phyloP scores from a whole-genome alignment of 768 basidiomycete species.

The Mycena galopus region DNA sequence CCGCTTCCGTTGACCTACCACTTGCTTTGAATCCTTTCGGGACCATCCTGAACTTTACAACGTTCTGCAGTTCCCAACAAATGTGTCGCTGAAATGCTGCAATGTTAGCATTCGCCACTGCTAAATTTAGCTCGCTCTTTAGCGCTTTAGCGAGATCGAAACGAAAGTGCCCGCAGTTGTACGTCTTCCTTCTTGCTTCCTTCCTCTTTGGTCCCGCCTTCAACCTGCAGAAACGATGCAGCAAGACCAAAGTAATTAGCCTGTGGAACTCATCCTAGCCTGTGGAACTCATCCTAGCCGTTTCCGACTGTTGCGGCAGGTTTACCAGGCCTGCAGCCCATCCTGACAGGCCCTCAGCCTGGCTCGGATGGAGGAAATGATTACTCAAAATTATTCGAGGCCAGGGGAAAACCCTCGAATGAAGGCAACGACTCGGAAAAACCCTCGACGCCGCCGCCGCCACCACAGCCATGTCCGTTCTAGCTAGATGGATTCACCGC shows the following conservation, averaged over 20 bases:
- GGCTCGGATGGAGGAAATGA: not conserved
- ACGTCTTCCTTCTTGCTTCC: not conserved
- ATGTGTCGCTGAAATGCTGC: too few relatives aligned
- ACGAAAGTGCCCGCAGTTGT: too few relatives aligned
- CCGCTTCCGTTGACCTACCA: too few relatives aligned
- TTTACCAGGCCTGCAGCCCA: not conserved
- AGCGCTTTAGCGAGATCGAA: too few relatives aligned
- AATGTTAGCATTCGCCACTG: too few relatives aligned
- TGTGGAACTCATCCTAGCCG: not conserved
- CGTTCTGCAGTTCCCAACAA: too few relatives aligned
- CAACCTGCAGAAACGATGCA: slow-evolving; percentile 1
- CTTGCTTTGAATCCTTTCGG: too few relatives aligned
- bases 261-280: not conserved
- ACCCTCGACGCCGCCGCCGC: not conserved
- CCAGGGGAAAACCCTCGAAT: not conserved
- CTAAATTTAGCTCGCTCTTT: too few relatives aligned
- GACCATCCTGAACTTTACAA: too few relatives aligned
- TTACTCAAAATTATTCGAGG: not conserved
- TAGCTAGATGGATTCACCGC: not conserved
- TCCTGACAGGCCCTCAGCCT: not conserved
- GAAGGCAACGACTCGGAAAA: not conserved
- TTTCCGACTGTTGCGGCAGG: not conserved
- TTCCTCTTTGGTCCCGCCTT: not conserved
- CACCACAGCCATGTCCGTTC: not conserved
- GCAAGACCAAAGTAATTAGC: not conserved